Conservation (phyloP, 257 asterid species). For the Jacaranda mimosifolia region DNA sequence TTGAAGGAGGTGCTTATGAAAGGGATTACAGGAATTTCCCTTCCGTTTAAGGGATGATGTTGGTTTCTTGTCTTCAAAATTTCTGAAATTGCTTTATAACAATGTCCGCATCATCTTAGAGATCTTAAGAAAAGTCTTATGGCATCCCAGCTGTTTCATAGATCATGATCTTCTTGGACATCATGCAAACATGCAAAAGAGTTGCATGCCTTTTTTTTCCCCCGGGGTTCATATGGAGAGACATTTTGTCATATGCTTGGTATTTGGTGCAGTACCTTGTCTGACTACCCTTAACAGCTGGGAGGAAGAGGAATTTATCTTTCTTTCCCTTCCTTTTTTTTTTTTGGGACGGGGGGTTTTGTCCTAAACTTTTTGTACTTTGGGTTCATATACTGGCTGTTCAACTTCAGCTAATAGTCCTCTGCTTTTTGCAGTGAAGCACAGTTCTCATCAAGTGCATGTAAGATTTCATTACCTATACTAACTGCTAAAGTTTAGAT, state of each 20-base stretch:
- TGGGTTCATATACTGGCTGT: slow-evolving; percentile 32
- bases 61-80: background rate
- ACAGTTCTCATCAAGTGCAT: slow-evolving; percentile 74
- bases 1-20: background rate
- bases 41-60: background rate
- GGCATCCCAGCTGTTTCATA: background rate
- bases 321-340: background rate
- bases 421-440: slow-evolving; percentile 73
- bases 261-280: slow-evolving; percentile 4
- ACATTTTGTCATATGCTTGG: slow-evolving; percentile 11
- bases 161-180: no score
- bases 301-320: background rate
- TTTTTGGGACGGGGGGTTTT: background rate
- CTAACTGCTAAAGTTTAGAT: slow-evolving; percentile 30
- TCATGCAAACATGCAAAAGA: background rate
- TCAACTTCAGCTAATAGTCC: slow-evolving; percentile 39
- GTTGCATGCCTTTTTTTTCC: background rate
- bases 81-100: background rate
- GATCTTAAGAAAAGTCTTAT: background rate
- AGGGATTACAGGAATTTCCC: background rate
- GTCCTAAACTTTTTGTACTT: background rate
- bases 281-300: background rate
- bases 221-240: background rate
- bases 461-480: slow-evolving; percentile 60
- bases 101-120: background rate